Evolutionary conservation across 2,329 filamentous ascomycete genomes (phyloP).

Genomic region (Purpureocillium takamizusanense): DNA sequence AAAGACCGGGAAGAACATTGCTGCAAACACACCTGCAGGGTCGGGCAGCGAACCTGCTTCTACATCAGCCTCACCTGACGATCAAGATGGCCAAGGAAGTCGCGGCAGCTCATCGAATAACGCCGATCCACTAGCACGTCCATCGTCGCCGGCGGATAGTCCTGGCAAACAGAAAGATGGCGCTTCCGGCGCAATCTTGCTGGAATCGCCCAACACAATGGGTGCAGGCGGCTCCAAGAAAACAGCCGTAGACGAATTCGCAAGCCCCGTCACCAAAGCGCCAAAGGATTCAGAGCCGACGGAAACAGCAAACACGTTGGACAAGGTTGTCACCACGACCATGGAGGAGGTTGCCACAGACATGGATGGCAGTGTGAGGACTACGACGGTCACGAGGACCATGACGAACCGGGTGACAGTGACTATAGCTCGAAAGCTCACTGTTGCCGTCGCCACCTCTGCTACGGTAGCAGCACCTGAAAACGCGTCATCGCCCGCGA

Average conservation of each 20-base stretch:
- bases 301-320: not conserved
- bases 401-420: conserved; percentile 7
- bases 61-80: no score
- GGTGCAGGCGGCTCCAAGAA: no score
- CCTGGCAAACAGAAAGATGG: no score
- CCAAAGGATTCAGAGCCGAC: not conserved
- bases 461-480: no score
- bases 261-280: not conserved
- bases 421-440: conserved; percentile 7
- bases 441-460: not conserved
- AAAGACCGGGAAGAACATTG: conserved; percentile 1
- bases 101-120: no score
- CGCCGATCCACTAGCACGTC: no score
- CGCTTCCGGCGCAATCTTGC: no score
- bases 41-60: no score
- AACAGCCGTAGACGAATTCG: not conserved
- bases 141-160: no score
- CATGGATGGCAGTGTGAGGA: conserved; percentile 10
- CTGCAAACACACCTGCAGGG: not conserved
- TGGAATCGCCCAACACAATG: no score
- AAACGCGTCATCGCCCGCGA: no score
- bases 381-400: conserved; percentile 12
- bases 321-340: not conserved
- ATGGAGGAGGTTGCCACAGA: not conserved
- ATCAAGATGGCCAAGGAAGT: no score